Evolutionary conservation across 768 basidiomycete species (phyloP).

Genomic region (Panus rudis): DNA sequence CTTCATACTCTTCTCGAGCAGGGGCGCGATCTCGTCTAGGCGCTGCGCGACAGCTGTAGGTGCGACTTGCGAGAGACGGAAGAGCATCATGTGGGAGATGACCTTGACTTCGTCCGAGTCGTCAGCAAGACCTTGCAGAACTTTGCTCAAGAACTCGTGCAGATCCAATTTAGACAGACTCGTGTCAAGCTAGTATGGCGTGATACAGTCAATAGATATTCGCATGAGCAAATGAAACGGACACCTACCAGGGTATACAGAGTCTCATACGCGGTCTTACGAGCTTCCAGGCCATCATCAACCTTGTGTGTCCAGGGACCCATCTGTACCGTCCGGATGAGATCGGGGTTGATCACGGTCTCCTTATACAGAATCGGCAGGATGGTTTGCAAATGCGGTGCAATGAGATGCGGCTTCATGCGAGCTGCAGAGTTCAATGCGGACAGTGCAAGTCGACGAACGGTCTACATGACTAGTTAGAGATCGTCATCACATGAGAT

Average conservation of each 20-base stretch:
- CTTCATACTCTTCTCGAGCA: conserved; percentile 85
- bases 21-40: conserved; percentile 78
- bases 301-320: conserved; percentile 96
- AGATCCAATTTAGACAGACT: conserved; percentile 85
- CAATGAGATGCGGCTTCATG: conserved; percentile 87
- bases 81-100: conserved; percentile 91
- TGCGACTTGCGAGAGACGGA: conserved; percentile 81
- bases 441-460: conserved; percentile 84
- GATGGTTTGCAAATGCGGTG: conserved; percentile 71
- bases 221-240: no score
- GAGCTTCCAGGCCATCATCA: conserved; percentile 92
- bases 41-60: conserved; percentile 77
- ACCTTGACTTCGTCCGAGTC: conserved; percentile 97
- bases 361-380: conserved; percentile 83
- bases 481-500: not conserved
- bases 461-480: conserved; percentile 46
- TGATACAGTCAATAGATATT: conserved; percentile 2
- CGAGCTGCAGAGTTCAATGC: conserved; percentile 92
- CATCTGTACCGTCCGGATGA: conserved; percentile 92
- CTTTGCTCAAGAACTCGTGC: conserved; percentile 73
- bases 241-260: conserved; percentile 83
- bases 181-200: conserved; percentile 65
- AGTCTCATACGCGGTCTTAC: conserved; percentile 96
- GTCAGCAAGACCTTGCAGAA: conserved; percentile 79
- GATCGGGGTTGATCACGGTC: conserved; percentile 68